Conservation (phyloP, 352 stramenopile species). For the Phytophthora hibernalis region DNA sequence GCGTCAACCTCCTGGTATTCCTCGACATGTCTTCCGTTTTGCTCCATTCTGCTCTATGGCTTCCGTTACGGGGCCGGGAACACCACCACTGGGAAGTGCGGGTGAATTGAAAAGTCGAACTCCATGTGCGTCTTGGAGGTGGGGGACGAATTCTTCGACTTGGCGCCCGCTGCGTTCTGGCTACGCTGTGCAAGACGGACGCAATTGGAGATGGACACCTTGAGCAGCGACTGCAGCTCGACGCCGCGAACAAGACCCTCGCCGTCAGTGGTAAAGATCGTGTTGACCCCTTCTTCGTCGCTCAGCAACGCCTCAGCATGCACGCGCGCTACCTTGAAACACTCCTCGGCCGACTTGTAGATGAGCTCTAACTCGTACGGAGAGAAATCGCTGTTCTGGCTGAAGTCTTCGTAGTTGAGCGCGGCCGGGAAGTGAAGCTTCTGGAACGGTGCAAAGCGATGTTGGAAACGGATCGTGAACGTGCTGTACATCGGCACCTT, state of each 20-base stretch:
- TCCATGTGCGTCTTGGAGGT: constrained; percentile 31
- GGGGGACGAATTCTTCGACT: constrained; percentile 33
- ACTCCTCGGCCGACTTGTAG: constrained; percentile 87
- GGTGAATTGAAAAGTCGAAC: constrained; percentile 74
- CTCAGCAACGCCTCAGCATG: constrained; percentile 63
- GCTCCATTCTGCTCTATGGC: constrained; percentile 12
- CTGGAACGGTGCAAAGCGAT: constrained; percentile 82
- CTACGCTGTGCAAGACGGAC: constrained; percentile 63
- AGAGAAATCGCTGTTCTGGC: constrained; percentile 85
- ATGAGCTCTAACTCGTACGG: constrained; percentile 75
- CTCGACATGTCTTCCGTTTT: neutral
- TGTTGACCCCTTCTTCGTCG: constrained; percentile 44
- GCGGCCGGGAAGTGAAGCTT: constrained; percentile 73
- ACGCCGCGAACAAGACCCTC: constrained; percentile 38
- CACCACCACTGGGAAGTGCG: constrained; percentile 71
- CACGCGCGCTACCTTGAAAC: constrained; percentile 72
- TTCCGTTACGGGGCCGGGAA: constrained; percentile 39
- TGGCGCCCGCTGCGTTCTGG: constrained; percentile 40
- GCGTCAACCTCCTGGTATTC: neutral
- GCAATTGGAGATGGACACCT: constrained; percentile 72
- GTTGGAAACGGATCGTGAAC: constrained; percentile 73
- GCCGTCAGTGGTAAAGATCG: constrained; percentile 8
- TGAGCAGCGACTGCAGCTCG: constrained; percentile 66
- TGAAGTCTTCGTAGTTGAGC: constrained; percentile 75
- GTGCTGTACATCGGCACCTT: constrained; percentile 68